Conservation (phyloP, 306 rosid genomes). For the Prunus davidiana region DNA sequence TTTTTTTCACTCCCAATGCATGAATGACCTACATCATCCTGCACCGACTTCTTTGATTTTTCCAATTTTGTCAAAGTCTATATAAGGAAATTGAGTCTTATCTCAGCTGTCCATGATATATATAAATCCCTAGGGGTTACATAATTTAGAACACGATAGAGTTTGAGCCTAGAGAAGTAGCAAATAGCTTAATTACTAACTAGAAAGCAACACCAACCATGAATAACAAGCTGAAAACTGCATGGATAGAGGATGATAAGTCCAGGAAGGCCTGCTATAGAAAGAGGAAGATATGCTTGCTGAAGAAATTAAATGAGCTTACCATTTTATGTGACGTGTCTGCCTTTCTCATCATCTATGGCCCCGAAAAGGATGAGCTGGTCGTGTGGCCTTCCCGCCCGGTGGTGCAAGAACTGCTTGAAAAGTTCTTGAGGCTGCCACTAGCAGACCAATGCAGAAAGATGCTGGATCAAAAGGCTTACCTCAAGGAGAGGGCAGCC, state of each 20-base stretch:
- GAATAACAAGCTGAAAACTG: constrained; percentile 21
- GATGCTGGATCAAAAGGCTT: not conserved
- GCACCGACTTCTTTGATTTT: not conserved
- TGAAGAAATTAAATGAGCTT: constrained; percentile 37
- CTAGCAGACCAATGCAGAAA: not conserved
- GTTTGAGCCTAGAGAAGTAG: not conserved
- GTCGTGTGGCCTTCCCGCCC: constrained; percentile 30
- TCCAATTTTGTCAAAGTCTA: not conserved
- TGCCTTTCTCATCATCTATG: constrained; percentile 22
- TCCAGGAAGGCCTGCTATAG: constrained; percentile 37
- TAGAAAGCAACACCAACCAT: not conserved
- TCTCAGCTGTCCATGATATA: not conserved
- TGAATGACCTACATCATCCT: not conserved
- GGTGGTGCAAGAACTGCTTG: constrained; percentile 2
- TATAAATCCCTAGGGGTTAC: not conserved
- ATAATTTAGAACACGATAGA: not conserved
- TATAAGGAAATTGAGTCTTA: not conserved
- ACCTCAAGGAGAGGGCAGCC: not conserved
- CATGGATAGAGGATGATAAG: constrained; percentile 29
- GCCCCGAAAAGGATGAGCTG: constrained; percentile 11
- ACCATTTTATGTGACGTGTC: constrained; percentile 32
- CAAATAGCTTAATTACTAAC: not conserved
- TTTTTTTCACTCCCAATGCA: not conserved
- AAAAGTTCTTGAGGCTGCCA: not conserved
- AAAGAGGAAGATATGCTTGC: constrained; percentile 30